These are phyloP conservation scores for Emydomyces testavorans DNA, from an alignment of 2,329 filamentous ascomycete genomes.

Conservation along the genomic window DNA sequence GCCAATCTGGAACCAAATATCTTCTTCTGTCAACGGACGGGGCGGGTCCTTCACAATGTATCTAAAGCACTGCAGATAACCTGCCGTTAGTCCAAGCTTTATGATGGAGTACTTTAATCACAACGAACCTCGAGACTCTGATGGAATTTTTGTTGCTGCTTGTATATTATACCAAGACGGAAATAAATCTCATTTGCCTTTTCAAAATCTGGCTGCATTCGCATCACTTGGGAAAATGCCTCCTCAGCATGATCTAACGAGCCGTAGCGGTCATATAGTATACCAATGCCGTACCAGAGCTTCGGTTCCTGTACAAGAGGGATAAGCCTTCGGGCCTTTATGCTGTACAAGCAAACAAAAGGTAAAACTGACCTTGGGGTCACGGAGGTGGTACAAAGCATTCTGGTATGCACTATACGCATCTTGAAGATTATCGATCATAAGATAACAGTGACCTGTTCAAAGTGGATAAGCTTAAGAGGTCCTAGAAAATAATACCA, in stretches of 20 bases:
- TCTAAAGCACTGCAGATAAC: constrained; percentile 94
- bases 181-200: constrained; percentile 99
- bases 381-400: constrained; percentile 79
- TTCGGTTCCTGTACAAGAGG: constrained; percentile 61
- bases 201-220: constrained; percentile 93
- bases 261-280: constrained; percentile 91
- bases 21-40: constrained; percentile 83
- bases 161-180: constrained; percentile 97
- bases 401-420: constrained; percentile 95
- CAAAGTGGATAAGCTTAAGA: neutral
- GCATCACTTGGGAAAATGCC: constrained; percentile 97
- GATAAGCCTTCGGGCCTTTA: neutral
- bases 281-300: constrained; percentile 97
- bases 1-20: constrained; percentile 99
- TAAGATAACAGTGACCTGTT: constrained; percentile 88
- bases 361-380: constrained; percentile 64
- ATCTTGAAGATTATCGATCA: constrained; percentile 97
- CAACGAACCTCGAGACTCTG: constrained; percentile 74
- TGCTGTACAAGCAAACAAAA: neutral
- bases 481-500: neutral
- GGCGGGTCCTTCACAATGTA: constrained; percentile 93
- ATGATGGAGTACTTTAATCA: too few species aligned
- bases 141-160: constrained; percentile 87
- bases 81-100: too few species aligned
- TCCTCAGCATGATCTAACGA: constrained; percentile 95